Conservation (phyloP, 106 monocot species). For the Acorus calamus region DNA sequence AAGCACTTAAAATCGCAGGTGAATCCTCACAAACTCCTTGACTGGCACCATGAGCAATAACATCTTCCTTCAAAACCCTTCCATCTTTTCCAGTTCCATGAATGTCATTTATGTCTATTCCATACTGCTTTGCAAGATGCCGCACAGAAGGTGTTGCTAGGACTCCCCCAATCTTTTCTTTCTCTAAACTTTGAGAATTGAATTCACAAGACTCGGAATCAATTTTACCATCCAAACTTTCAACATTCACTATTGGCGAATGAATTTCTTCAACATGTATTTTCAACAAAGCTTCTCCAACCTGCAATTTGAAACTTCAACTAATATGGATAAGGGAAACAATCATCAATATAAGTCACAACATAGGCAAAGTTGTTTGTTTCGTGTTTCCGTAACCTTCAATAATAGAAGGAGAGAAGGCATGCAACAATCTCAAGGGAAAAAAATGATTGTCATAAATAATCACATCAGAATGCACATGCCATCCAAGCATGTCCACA, state of each 20-base stretch:
- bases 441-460: no score
- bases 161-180: slow-evolving; percentile 23
- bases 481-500: no score
- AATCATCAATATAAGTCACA: no score
- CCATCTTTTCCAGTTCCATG: slow-evolving; percentile 79
- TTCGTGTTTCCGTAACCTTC: no score
- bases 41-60: slow-evolving; percentile 46
- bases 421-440: no score
- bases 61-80: slow-evolving; percentile 83
- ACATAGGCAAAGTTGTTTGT: no score
- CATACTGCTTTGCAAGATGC: slow-evolving; percentile 67
- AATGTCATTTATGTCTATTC: slow-evolving; percentile 63
- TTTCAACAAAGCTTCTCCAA: slow-evolving; percentile 93
- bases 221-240: slow-evolving; percentile 9
- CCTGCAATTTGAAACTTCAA: slow-evolving; percentile 31
- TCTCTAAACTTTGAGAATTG: slow-evolving; percentile 12
- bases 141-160: slow-evolving; percentile 73
- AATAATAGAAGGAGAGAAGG: no score
- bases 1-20: slow-evolving; percentile 5
- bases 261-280: slow-evolving; percentile 51
- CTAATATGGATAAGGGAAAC: not conserved
- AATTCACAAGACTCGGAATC: slow-evolving; percentile 12
- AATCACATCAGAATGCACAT: no score
- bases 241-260: slow-evolving; percentile 11
- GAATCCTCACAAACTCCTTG: slow-evolving; percentile 33